These are phyloP conservation scores for Daldinia sp. DNA, from an alignment of 2,329 filamentous ascomycete species.

Conservation along the genomic window DNA sequence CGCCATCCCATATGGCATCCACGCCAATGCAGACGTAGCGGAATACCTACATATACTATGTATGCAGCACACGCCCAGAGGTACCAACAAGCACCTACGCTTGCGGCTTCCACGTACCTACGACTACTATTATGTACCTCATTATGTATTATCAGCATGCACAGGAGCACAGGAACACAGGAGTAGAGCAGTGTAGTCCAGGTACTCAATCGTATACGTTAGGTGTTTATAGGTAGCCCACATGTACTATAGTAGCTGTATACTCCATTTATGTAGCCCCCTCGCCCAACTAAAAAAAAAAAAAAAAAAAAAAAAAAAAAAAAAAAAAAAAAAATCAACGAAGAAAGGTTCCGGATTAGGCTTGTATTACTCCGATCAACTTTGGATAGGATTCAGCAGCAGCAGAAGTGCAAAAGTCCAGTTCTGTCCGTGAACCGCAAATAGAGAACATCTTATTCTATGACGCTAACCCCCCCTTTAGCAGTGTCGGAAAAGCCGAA, in stretches of 20 bases:
- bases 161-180: not conserved
- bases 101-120: conserved; percentile 4
- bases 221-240: too few relatives aligned
- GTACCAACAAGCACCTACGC: conserved; percentile 7
- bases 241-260: not conserved
- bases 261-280: not conserved
- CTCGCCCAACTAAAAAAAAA: conserved; percentile 4
- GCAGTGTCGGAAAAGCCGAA: conserved; percentile 26
- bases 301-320: conserved; percentile 10
- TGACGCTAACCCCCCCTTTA: conserved; percentile 11
- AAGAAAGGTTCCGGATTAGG: conserved; percentile 21
- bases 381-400: conserved; percentile 33
- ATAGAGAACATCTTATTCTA: not conserved
- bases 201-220: not conserved
- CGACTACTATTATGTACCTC: too few relatives aligned
- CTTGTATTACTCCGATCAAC: conserved; percentile 15
- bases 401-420: conserved; percentile 31
- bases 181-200: not conserved
- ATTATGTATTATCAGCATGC: not conserved
- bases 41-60: not conserved
- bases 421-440: not conserved
- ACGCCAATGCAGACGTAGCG: conserved; percentile 10
- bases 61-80: not conserved
- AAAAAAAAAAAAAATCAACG: conserved; percentile 6
- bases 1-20: conserved; percentile 35